phyloP scores from a whole-genome alignment of 1,284 basidiomycete genomes.

The Ceratobasidium sp. region DNA sequence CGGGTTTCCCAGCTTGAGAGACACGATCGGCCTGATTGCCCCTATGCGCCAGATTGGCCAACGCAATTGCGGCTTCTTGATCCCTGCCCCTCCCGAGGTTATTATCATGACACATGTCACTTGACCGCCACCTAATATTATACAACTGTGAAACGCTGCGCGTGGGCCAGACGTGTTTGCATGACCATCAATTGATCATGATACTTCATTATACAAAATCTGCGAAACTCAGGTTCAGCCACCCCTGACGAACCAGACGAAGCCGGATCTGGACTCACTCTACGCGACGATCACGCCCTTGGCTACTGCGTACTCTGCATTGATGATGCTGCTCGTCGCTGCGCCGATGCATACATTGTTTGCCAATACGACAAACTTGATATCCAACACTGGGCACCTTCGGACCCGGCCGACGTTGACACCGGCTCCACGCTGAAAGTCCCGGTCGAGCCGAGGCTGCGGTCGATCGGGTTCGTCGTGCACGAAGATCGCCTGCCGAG shows the following conservation, averaged over 20 bases:
- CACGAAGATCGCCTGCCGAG: slow-evolving; percentile 87
- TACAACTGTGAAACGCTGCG: slow-evolving; percentile 6
- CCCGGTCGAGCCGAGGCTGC: slow-evolving; percentile 92
- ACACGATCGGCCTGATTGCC: slow-evolving; percentile 21
- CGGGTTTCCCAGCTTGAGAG: slow-evolving; percentile 27
- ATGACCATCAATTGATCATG: slow-evolving; percentile 22
- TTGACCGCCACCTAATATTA: slow-evolving; percentile 1
- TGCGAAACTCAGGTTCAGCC: slow-evolving; percentile 1
- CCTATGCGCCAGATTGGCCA: background rate
- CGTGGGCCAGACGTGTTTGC: slow-evolving; percentile 17
- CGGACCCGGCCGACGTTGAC: slow-evolving; percentile 93
- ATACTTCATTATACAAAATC: slow-evolving; percentile 24
- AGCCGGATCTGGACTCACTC: slow-evolving; percentile 12
- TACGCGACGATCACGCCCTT: slow-evolving; percentile 70
- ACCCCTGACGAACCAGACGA: background rate
- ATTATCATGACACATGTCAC: slow-evolving; percentile 17
- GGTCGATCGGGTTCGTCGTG: slow-evolving; percentile 95
- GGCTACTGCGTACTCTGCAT: slow-evolving; percentile 93
- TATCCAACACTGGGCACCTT: slow-evolving; percentile 90
- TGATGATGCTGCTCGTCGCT: slow-evolving; percentile 97
- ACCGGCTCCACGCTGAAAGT: slow-evolving; percentile 92
- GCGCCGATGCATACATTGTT: slow-evolving; percentile 98
- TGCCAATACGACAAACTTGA: slow-evolving; percentile 95
- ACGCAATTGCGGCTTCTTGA: background rate
- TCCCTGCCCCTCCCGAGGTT: slow-evolving; percentile 4